Evolutionary conservation across 257 asterid species (phyloP).

Genomic region (Solanum appendiculatum): DNA sequence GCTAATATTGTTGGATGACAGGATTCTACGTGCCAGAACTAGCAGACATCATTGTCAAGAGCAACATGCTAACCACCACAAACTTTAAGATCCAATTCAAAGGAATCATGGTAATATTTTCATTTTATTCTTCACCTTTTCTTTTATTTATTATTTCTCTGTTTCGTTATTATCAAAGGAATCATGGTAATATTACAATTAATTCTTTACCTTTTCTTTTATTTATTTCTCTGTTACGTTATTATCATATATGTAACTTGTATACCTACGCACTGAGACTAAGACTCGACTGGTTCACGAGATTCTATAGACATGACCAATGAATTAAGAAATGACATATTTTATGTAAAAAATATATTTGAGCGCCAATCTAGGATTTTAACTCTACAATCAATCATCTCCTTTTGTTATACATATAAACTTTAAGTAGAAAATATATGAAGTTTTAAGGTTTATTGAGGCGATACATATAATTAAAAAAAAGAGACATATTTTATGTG

Average conservation of each 20-base stretch:
- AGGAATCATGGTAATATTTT: constrained; percentile 30
- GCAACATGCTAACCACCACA: not conserved
- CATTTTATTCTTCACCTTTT: not conserved
- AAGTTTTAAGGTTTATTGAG: too few species aligned
- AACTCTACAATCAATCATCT: too few species aligned
- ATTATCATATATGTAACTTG: not conserved
- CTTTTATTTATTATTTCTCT: not conserved
- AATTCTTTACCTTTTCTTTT: not conserved
- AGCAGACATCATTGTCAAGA: constrained; percentile 23
- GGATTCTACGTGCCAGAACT: constrained; percentile 33
- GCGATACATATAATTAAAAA: not conserved
- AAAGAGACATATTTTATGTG: not conserved
- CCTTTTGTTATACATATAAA: too few species aligned
- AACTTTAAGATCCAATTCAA: constrained; percentile 17
- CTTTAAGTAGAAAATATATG: not conserved
- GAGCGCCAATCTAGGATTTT: too few species aligned
- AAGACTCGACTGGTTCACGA: not conserved
- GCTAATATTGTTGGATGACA: not conserved
- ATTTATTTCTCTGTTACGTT: not conserved
- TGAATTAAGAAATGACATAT: too few species aligned
- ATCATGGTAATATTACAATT: constrained; percentile 20
- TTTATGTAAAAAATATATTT: too few species aligned
- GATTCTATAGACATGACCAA: not conserved
- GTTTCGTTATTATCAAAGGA: constrained; percentile 17
- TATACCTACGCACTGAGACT: not conserved